Evolutionary conservation across 352 stramenopile genomes (phyloP), one percentile per base, ranked within the genome.

Genomic region (Pythium aquatile): DNA sequence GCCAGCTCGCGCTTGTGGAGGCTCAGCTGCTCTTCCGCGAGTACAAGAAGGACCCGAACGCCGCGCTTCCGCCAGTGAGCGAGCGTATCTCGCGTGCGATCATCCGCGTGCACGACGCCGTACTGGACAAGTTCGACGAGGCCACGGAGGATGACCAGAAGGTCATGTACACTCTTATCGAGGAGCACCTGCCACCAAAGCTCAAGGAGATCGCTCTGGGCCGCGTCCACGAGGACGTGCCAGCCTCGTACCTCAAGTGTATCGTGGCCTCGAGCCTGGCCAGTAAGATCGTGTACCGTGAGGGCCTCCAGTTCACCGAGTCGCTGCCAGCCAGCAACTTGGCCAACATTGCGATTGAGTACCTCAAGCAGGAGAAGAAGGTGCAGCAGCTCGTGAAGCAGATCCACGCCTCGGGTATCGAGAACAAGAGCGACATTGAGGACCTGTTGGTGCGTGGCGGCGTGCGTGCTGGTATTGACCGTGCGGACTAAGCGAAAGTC

Each of bases 11-110:
- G 9, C 85, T 94, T 35, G 76, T 98, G 48, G 97, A 99, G 64
- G 97, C 97, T 28, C 88, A 99, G 72, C 80, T 99, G 40, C 81
- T 99, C 3, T 99, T 99, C 83, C 87, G 95, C n/a, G 97, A 99
- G 81, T 98, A 98, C 79, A 96, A 92, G 79, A 91, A 90, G 66
- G 80, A 93, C 75, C 85, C 84, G 44, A 68, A 83, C 42, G 85
- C 78, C 0, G 81, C 89, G 30, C 75, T 99, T 24, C 96, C 96
- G 30, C 85, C 97, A 46, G 85, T 97, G 28, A 98, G 89, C 60
- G 91, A 98, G 77, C 90, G 97, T 13, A 98, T 99, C 66, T 98
- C 86, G 72, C 88, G 89, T 63, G 87, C 91, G 24, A 99, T 99
- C 73, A 99, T 98, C 69, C 78, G 87, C 37, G 91, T 98, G 17